phyloP scores from a whole-genome alignment of 140 eudicot genomes.

The Anethum foeniculum region DNA sequence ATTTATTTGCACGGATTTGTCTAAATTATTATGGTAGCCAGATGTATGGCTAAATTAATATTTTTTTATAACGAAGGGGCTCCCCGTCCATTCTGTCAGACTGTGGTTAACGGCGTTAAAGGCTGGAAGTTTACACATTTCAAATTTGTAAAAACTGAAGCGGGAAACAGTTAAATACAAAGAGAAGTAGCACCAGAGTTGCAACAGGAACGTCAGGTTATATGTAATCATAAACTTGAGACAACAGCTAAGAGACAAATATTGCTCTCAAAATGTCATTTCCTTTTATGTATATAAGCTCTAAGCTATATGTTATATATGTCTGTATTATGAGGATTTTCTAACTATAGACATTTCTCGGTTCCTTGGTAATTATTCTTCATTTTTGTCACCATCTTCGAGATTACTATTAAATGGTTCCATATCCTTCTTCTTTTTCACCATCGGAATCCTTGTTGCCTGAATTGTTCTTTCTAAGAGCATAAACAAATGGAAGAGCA shows the following conservation, averaged over 20 bases:
- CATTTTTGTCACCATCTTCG: not conserved
- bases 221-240: not conserved
- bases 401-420: not conserved
- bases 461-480: slow-evolving; percentile 43
- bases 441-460: slow-evolving; percentile 35
- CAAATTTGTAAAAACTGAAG: not conserved
- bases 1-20: too few relatives aligned
- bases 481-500: slow-evolving; percentile 46
- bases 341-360: not conserved
- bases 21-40: too few relatives aligned
- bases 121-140: not conserved
- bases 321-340: not conserved
- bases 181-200: not conserved
- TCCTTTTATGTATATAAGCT: not conserved
- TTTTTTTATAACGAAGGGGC: too few relatives aligned
- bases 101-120: too few relatives aligned
- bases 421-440: slow-evolving; percentile 19
- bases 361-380: not conserved
- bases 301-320: too few relatives aligned
- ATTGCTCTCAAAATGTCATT: not conserved
- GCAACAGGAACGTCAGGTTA: not conserved
- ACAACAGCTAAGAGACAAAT: not conserved
- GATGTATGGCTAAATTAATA: too few relatives aligned
- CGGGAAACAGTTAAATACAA: not conserved
- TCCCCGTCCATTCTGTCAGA: too few relatives aligned